These are phyloP conservation scores for Colletotrichum somersetense DNA, from an alignment of 2,329 filamentous ascomycete species.

Conservation along the genomic window DNA sequence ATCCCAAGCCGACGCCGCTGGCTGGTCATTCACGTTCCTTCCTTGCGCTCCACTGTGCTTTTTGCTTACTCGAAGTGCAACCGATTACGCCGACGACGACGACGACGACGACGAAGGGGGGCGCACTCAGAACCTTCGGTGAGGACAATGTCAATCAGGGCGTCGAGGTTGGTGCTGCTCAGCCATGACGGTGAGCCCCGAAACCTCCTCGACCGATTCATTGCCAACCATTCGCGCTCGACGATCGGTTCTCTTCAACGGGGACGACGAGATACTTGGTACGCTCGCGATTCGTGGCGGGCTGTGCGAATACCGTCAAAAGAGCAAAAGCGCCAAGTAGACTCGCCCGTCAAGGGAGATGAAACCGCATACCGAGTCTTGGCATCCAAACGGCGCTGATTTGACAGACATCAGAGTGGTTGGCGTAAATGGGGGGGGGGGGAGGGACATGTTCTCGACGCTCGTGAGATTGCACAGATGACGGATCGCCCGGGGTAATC, in stretches of 20 bases:
- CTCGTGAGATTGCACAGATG: neutral
- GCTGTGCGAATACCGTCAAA: neutral
- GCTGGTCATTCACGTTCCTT: neutral
- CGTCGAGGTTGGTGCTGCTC: neutral
- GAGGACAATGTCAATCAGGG: neutral
- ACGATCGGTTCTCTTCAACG: neutral
- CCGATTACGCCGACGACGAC: neutral
- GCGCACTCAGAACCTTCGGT: neutral
- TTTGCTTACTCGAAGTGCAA: neutral
- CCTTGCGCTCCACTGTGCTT: neutral
- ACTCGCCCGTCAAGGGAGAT: conserved; percentile 14
- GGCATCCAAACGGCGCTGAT: conserved; percentile 8
- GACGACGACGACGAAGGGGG: neutral
- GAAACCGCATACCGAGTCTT: conserved; percentile 31
- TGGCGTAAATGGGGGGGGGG: neutral
- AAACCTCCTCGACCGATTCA: neutral
- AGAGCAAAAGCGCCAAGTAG: conserved; percentile 16
- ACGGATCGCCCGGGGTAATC: neutral
- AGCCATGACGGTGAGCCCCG: too few relatives aligned
- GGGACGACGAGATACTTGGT: neutral
- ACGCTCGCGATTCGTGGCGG: neutral
- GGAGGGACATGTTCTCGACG: neutral
- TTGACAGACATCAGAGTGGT: neutral
- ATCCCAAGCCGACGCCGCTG: neutral
- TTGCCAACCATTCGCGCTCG: neutral